Percentiles rank a stretch among this genome's conserved stretches.
Evolutionary conservation across 495 filamentous ascomycete species (phyloP).

Genomic region (Cenococcum geophilum): DNA sequence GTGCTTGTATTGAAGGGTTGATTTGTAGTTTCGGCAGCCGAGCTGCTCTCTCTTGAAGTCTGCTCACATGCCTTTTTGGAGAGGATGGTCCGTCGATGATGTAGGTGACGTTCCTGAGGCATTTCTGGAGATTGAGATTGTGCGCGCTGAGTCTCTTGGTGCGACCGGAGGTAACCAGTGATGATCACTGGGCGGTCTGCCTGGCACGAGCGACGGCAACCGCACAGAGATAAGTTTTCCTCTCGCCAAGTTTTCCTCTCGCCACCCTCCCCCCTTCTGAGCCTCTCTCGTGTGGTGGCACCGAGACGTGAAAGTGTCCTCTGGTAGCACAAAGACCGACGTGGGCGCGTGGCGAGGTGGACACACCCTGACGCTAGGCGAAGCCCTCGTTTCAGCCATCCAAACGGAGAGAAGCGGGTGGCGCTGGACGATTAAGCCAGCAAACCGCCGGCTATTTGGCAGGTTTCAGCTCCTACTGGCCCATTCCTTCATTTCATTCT

Average conservation of each 20-base stretch:
- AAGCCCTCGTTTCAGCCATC: background rate
- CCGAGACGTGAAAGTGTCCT: background rate
- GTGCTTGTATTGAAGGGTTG: too few species aligned
- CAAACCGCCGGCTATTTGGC: background rate
- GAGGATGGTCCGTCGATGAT: too few species aligned
- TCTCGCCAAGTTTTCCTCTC: background rate
- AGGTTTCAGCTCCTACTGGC: conserved; percentile 1
- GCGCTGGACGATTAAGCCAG: background rate
- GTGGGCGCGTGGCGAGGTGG: background rate
- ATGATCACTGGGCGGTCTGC: background rate
- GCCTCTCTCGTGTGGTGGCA: background rate
- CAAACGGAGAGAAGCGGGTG: background rate
- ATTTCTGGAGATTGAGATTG: conserved; percentile 3
- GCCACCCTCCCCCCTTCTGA: background rate
- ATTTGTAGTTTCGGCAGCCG: too few species aligned
- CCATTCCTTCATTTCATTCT: conserved; percentile 7
- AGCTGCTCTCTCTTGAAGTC: too few species aligned
- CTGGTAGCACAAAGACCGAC: background rate
- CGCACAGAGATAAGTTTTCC: background rate
- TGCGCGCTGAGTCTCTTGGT: background rate
- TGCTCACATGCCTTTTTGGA: too few species aligned
- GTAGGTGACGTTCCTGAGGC: too few species aligned
- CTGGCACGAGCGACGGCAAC: background rate
- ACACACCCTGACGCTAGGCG: background rate
- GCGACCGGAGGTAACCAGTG: background rate